These are phyloP conservation scores for Cucumis melo DNA, from an alignment of 306 rosid species.

Conservation along the genomic window DNA sequence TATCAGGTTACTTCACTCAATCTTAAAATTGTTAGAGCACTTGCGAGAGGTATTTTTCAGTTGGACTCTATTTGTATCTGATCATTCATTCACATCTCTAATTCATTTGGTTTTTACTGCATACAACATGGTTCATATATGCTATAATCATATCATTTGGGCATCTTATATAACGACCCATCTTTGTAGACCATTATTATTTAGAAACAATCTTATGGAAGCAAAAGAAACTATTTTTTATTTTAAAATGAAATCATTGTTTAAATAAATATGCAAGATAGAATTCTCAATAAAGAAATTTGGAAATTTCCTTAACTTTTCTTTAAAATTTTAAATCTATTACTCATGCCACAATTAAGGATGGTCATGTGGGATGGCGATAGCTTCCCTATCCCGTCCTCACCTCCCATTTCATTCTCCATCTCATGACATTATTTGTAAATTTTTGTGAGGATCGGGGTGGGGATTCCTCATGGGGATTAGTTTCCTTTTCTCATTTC, in stretches of 20 bases:
- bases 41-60: constrained; percentile 58
- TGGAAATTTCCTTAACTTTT: background rate
- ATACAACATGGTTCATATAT: background rate
- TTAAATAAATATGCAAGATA: background rate
- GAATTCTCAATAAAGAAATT: background rate
- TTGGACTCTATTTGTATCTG: background rate
- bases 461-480: too few species aligned
- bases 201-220: background rate
- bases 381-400: too few species aligned
- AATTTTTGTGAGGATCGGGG: too few species aligned
- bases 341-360: background rate
- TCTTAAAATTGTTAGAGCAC: constrained; percentile 84
- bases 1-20: constrained; percentile 84
- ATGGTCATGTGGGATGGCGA: too few species aligned
- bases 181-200: background rate
- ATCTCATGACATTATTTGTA: too few species aligned
- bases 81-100: background rate
- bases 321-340: background rate
- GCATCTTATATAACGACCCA: background rate
- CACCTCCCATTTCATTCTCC: too few species aligned
- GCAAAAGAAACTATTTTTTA: background rate
- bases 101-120: background rate
- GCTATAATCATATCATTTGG: background rate
- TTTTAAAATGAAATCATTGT: background rate
- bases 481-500: too few species aligned